Conservation (phyloP, 148 eudicot species). For the Cornus suecica region DNA sequence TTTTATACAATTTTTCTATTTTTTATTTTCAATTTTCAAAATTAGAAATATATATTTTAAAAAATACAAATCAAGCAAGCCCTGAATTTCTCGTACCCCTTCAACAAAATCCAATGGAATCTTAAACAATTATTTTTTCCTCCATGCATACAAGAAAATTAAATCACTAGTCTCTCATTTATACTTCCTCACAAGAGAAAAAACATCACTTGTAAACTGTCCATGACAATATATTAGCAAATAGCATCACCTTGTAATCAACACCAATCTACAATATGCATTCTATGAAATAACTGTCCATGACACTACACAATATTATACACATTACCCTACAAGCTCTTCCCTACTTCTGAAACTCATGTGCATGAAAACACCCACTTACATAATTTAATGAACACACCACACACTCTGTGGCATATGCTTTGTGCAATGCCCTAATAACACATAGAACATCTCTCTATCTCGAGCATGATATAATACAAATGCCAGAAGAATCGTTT, state of each 20-base stretch:
- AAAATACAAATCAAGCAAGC: too few relatives aligned
- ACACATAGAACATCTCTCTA: background rate
- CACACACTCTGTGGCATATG: background rate
- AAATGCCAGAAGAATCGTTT: slow-evolving; percentile 8
- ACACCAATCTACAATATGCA: slow-evolving; percentile 11
- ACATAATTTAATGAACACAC: background rate
- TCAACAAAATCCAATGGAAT: too few relatives aligned
- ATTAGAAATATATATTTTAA: too few relatives aligned
- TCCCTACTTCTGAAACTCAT: slow-evolving; percentile 6
- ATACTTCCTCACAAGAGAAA: too few relatives aligned
- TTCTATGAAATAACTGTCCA: slow-evolving; percentile 1
- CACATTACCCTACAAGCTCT: background rate
- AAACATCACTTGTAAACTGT: too few relatives aligned
- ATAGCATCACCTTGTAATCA: slow-evolving; percentile 9
- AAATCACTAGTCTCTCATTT: too few relatives aligned
- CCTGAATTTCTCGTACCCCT: too few relatives aligned
- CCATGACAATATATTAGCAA: background rate
- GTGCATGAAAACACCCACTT: slow-evolving; percentile 10
- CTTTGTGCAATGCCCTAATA: background rate
- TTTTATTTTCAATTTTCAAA: too few relatives aligned
- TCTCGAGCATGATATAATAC: slow-evolving; percentile 11
- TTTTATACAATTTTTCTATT: too few relatives aligned
- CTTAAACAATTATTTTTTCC: too few relatives aligned
- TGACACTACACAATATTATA: background rate
- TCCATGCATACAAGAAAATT: too few relatives aligned